Conservation (phyloP, 257 asterid genomes). For the Salvia splendens region DNA sequence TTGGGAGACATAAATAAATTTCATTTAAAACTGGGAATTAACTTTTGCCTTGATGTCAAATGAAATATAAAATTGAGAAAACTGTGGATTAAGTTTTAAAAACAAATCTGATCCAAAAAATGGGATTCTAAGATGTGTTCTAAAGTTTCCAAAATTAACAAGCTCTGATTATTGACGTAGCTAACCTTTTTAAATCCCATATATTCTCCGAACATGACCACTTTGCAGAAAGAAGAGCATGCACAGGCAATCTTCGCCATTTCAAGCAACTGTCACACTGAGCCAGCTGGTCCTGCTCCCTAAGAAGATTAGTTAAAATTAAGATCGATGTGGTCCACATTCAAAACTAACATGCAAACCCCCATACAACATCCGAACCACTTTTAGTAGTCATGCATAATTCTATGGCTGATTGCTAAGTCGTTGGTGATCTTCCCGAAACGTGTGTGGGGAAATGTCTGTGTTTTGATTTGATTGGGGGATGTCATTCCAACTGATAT, state of each 20-base stretch:
- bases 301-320: slow-evolving; percentile 37
- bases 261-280: slow-evolving; percentile 83
- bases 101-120: background rate
- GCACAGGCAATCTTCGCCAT: slow-evolving; percentile 83
- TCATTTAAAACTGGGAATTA: no score
- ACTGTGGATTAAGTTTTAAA: background rate
- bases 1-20: no score
- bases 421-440: background rate
- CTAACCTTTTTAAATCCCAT: slow-evolving; percentile 77
- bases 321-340: slow-evolving; percentile 2
- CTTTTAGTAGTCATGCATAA: background rate
- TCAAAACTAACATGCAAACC: slow-evolving; percentile 8
- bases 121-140: background rate
- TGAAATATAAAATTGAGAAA: background rate
- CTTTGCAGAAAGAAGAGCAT: slow-evolving; percentile 73
- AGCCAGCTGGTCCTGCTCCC: slow-evolving; percentile 84
- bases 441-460: background rate
- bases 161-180: background rate
- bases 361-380: background rate
- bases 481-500: background rate
- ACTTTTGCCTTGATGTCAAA: background rate
- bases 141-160: background rate
- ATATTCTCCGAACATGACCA: slow-evolving; percentile 80
- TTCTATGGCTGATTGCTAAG: no score
- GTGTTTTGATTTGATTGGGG: background rate